Base-by-base conservation (phyloP, 192 early-diverging fungal genomes). In the Podochytrium sp. region DNA sequence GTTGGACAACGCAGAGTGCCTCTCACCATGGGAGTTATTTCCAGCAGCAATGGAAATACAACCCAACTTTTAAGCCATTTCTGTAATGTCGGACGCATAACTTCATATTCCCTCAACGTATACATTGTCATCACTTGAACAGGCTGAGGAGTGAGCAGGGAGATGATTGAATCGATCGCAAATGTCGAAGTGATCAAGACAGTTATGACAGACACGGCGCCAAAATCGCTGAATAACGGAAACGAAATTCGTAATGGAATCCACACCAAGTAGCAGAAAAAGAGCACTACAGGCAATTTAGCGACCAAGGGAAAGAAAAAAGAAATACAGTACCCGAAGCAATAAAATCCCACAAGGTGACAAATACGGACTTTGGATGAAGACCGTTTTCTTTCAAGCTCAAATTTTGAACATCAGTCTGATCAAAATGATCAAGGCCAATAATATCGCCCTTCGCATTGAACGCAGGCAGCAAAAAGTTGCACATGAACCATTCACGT, bases 101-200 rank as follows among this genome's bases (percentile, higher is more conserved):
- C 30, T 38, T 62, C 60, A 27, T 62, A 62, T 35, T 62, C 60
- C 38, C 60, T 32, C 33, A 62, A 62, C 14, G 16, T 62, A 38
- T 35, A 62, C 10, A 62, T 62, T 32, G 12, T 38, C 33, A 37
- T 62, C 16, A 39, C 1, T 6, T 38, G 12, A n/a, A n/a, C 16
- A n/a, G 60, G 37, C 27, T 62, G 60, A 2, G 60, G 60, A 12
- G 60, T 62, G 33, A 62, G 16, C 7, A 62, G 14, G 10, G 60
- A n/a, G 18, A 62, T 29, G 18, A 62, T 18, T 6, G 37, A 62
- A 39, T 62, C 60, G 18, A 62, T 27, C 10, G 60, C 12, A 27
- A 62, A 62, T 14, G 30, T 29, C 12, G 12, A 14, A 18, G 55
- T 57, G 18, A 62, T 29, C 16, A 14, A 16, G 34, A 2, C 16